Percentiles rank a stretch among this genome's conserved stretches.
phyloP scores from a whole-genome alignment of 208 protist genomes.

The Phytomonas sp. region DNA sequence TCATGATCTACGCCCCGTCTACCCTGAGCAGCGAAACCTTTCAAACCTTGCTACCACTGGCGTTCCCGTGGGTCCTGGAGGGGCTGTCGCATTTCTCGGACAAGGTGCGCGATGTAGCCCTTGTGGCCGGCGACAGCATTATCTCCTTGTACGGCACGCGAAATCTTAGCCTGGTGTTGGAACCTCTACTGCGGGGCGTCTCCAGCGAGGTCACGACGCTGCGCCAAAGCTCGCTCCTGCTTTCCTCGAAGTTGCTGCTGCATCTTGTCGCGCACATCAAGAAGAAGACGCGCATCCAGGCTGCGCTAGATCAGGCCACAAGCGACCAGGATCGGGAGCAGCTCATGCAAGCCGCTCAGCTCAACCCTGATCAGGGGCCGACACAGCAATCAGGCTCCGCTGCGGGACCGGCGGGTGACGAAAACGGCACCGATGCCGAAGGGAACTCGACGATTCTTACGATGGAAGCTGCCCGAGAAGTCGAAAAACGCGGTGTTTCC shows the following conservation, averaged over 20 bases:
- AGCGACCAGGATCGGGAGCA: slow-evolving; percentile 20
- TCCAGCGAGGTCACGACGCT: slow-evolving; percentile 76
- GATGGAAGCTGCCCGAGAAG: slow-evolving; percentile 75
- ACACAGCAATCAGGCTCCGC: not conserved
- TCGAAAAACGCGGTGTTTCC: slow-evolving; percentile 82
- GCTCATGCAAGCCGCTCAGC: slow-evolving; percentile 13
- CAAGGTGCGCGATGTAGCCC: slow-evolving; percentile 78
- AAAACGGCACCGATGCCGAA: slow-evolving; percentile 12
- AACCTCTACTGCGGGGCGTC: slow-evolving; percentile 72
- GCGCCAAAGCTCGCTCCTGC: slow-evolving; percentile 85
- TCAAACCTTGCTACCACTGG: slow-evolving; percentile 69
- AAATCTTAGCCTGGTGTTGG: slow-evolving; percentile 74
- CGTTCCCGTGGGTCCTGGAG: slow-evolving; percentile 85
- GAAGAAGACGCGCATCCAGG: slow-evolving; percentile 83
- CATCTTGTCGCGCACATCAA: slow-evolving; percentile 79
- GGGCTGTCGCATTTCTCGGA: slow-evolving; percentile 88
- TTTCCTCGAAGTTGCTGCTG: slow-evolving; percentile 83
- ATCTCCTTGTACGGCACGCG: slow-evolving; percentile 84
- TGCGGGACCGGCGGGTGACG: slow-evolving; percentile 5
- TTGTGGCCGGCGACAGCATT: slow-evolving; percentile 85
- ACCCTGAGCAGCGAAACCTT: slow-evolving; percentile 60
- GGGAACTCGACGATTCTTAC: slow-evolving; percentile 28
- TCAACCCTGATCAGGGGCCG: slow-evolving; percentile 5
- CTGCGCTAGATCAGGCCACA: slow-evolving; percentile 29
- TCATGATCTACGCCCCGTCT: slow-evolving; percentile 89